Base-by-base conservation (phyloP, 2,329 filamentous ascomycete genomes). In the Amauroascus verrucosus region DNA sequence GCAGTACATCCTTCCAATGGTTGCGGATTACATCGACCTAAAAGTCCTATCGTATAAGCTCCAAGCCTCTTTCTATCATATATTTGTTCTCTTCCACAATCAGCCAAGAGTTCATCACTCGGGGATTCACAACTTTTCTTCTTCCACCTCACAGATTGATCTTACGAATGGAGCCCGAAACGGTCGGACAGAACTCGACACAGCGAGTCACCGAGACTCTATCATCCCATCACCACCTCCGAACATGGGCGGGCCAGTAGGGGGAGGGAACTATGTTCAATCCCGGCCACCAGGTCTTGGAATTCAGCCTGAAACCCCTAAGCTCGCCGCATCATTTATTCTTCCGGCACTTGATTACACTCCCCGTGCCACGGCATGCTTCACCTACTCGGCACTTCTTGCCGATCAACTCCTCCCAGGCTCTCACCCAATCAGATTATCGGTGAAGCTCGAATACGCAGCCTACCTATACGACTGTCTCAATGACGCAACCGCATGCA, bases 31-130 rank as follows among this genome's bases (percentile, higher is more conserved):
- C 70, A 82, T 76, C 64, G 90, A 95, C 67, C 81, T 95, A 54
- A 90, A 89, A 64, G 90, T 97, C 43, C 78, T 98, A 58, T 84
- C 87, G 18, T 88, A 88, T 67, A 98, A 97, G 70, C 78, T 98
- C 13, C 84, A 88, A 56, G 93, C 93, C 14, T 95, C 88, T 18
- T 95, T 97, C 66, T 93, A 94, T 63, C 91, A 98, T 72, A 88
- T 98, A 60, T 95, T 95, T 67, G 93, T 95, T 51, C 79, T 97
- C 11, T 97, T 96, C 65, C 88, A 96, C 73, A 96, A 96, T 70
- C 82, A 88, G 51, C 91, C 91, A 0, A 78, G 85, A 0, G 80
- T 95, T 54, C 84, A 83, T 43, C 74, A 77, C 33, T 77, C 81
- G 63, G 77, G 77, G 18, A 72, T 79, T 55, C 72, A 75, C 43